A percentile compares a stretch with the other conserved stretches of the same genome.
Evolutionary conservation across 164 flowering plant genomes (phyloP).

Genomic region (Taxillus chinensis): DNA sequence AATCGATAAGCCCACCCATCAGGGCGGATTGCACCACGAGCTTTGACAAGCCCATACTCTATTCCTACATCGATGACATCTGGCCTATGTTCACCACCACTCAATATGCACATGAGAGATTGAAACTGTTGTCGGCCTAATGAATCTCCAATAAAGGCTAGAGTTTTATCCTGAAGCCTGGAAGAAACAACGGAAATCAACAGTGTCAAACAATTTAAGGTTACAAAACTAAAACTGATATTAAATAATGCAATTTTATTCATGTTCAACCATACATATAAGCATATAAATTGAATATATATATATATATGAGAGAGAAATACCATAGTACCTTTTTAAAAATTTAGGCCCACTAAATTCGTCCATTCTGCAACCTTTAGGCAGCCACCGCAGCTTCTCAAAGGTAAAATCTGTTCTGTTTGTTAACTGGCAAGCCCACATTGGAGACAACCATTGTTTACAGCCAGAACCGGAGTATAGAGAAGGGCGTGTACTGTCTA

Average conservation of each 20-base stretch:
- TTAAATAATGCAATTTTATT: too few relatives aligned
- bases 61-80: constrained; percentile 56
- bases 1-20: constrained; percentile 80
- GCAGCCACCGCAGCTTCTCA: constrained; percentile 66
- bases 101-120: constrained; percentile 80
- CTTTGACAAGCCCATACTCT: constrained; percentile 53
- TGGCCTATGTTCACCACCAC: constrained; percentile 43
- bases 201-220: too few relatives aligned
- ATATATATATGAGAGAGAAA: background rate
- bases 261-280: too few relatives aligned
- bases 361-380: constrained; percentile 52
- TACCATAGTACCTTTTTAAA: constrained; percentile 40
- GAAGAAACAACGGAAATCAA: constrained; percentile 5
- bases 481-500: constrained; percentile 37
- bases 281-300: too few relatives aligned
- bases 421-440: constrained; percentile 89
- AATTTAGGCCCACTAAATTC: constrained; percentile 46
- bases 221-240: too few relatives aligned
- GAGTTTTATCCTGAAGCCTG: constrained; percentile 70
- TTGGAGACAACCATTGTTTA: constrained; percentile 64
- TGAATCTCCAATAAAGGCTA: constrained; percentile 79
- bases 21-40: constrained; percentile 54
- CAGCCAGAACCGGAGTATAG: constrained; percentile 69
- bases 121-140: constrained; percentile 79
- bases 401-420: constrained; percentile 65